These are phyloP conservation scores for Boletus insuetus DNA, from an alignment of 768 basidiomycete genomes.

Conservation along the genomic window DNA sequence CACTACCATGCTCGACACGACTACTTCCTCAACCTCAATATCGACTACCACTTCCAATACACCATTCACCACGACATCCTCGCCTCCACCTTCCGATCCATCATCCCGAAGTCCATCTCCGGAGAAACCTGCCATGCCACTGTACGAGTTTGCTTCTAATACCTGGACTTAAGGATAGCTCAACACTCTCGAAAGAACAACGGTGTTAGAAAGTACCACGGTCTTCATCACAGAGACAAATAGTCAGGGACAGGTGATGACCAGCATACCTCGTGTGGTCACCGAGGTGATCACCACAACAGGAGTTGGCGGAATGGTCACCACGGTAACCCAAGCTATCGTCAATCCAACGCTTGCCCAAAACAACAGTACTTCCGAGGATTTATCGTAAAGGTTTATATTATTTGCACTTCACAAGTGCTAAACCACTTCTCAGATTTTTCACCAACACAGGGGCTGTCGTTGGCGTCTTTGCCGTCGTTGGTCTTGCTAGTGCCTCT, in stretches of 20 bases:
- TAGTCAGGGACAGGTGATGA: conserved; percentile 44
- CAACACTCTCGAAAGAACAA: conserved; percentile 42
- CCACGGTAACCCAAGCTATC: conserved; percentile 60
- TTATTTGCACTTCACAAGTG: not conserved
- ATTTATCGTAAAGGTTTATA: conserved; percentile 45
- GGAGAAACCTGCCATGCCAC: conserved; percentile 11
- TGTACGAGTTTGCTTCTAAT: conserved; percentile 24
- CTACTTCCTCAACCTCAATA: conserved; percentile 14
- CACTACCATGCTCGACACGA: conserved; percentile 1
- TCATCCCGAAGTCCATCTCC: conserved; percentile 8
- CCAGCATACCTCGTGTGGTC: conserved; percentile 53
- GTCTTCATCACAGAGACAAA: conserved; percentile 63
- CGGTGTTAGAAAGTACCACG: conserved; percentile 44
- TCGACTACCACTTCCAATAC: conserved; percentile 19
- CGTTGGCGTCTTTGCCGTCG: conserved; percentile 86
- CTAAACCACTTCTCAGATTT: conserved; percentile 52
- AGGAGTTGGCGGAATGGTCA: conserved; percentile 46
- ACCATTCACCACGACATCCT: conserved; percentile 8
- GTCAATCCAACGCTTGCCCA: conserved; percentile 71
- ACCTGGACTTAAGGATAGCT: conserved; percentile 5
- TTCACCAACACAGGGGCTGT: conserved; percentile 89
- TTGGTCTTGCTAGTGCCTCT: conserved; percentile 74
- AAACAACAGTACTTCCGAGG: conserved; percentile 38
- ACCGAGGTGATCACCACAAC: conserved; percentile 59
- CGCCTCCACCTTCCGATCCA: conserved; percentile 2